Conservation (phyloP, 352 stramenopile species). For the Phytopythium delawarense region DNA sequence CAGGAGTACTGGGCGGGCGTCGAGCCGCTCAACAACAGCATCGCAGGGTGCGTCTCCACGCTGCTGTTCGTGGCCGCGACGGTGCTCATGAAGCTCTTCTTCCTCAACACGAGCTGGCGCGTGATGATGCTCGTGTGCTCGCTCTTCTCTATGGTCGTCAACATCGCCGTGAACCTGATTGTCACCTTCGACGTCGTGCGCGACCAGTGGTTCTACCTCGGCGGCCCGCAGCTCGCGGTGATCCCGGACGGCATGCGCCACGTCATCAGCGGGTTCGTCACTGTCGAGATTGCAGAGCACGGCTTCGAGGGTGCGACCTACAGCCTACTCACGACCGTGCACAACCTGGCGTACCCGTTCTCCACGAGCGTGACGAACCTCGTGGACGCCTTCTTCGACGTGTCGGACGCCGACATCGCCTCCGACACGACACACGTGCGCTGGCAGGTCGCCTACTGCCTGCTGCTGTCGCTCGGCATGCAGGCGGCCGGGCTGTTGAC, state of each 20-base stretch:
- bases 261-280: conserved; percentile 56
- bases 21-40: conserved; percentile 46
- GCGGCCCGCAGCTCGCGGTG: conserved; percentile 44
- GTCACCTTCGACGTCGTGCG: conserved; percentile 58
- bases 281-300: conserved; percentile 66
- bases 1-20: conserved; percentile 62
- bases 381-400: conserved; percentile 50
- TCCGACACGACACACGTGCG: conserved; percentile 52
- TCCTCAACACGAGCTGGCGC: conserved; percentile 59
- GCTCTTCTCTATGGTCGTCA: conserved; percentile 40
- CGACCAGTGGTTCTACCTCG: conserved; percentile 71
- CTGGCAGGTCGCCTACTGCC: conserved; percentile 52
- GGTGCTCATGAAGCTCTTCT: conserved; percentile 53
- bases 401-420: conserved; percentile 54
- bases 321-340: conserved; percentile 58
- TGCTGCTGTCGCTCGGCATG: conserved; percentile 44
- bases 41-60: conserved; percentile 47
- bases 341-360: conserved; percentile 58
- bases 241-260: conserved; percentile 62
- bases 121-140: conserved; percentile 43
- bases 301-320: conserved; percentile 68
- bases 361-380: conserved; percentile 48
- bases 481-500: conserved; percentile 43
- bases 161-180: conserved; percentile 37
- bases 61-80: conserved; percentile 46